Conservation (phyloP, 192 early-diverging fungal genomes). For the Gryganskiella cystojenkinii region DNA sequence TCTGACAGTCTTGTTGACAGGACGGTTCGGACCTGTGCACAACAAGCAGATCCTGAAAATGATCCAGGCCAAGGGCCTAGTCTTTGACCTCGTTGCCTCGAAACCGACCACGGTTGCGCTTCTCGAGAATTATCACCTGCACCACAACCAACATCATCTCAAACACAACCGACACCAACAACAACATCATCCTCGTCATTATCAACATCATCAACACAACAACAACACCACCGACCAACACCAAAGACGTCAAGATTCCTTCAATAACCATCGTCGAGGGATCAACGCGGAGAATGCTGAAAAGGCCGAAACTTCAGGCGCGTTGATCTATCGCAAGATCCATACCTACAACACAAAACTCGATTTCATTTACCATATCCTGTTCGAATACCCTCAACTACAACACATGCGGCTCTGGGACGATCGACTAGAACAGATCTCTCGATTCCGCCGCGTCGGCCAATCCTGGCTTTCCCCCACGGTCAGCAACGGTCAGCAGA, state of each 20-base stretch:
- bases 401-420: conserved; percentile 65
- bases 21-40: conserved; percentile 40
- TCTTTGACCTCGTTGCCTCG: conserved; percentile 55
- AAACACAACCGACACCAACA: not conserved
- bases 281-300: too few species aligned
- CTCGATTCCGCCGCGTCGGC: conserved; percentile 17
- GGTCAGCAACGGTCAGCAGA: too few species aligned
- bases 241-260: too few species aligned
- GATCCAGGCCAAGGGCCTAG: conserved; percentile 47
- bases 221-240: not conserved
- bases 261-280: too few species aligned
- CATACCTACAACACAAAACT: conserved; percentile 70
- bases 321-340: conserved; percentile 18
- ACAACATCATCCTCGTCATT: not conserved
- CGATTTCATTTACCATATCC: conserved; percentile 63
- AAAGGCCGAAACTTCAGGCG: too few species aligned
- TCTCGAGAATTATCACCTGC: not conserved
- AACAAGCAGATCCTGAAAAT: conserved; percentile 51
- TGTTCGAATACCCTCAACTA: conserved; percentile 59
- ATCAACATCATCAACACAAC: not conserved
- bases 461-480: conserved; percentile 27
- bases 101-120: conserved; percentile 14
- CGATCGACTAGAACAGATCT: conserved; percentile 60
- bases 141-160: too few species aligned
- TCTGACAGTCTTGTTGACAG: conserved; percentile 36